A percentile compares a stretch with the other conserved stretches of the same genome.
Conservation (phyloP, 768 basidiomycete genomes). For the Rhizopogon vinicolor region DNA sequence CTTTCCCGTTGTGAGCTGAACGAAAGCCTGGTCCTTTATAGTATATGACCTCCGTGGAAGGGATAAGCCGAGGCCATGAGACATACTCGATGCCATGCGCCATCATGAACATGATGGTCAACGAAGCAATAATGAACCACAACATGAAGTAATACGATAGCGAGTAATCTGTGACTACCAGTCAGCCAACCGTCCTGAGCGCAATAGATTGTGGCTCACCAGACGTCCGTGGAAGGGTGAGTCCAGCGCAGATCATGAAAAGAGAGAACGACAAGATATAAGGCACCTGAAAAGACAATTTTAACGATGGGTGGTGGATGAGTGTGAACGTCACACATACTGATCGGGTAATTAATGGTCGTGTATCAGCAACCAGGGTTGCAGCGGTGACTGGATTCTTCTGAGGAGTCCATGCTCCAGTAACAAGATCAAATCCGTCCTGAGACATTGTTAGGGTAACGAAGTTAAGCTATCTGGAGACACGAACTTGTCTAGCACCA, state of each 20-base stretch:
- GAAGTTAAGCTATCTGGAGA: background rate
- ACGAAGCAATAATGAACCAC: slow-evolving; percentile 63
- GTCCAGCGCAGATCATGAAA: slow-evolving; percentile 84
- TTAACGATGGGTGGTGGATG: slow-evolving; percentile 3
- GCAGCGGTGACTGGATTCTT: slow-evolving; percentile 65
- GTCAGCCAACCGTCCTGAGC: background rate
- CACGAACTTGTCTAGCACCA: slow-evolving; percentile 76
- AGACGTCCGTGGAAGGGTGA: slow-evolving; percentile 83
- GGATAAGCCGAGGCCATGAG: slow-evolving; percentile 86
- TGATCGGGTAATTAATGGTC: slow-evolving; percentile 80
- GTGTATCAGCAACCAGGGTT: slow-evolving; percentile 69
- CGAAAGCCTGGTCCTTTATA: slow-evolving; percentile 89
- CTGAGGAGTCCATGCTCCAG: slow-evolving; percentile 86
- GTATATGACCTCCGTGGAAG: slow-evolving; percentile 72
- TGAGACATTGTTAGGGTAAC: slow-evolving; percentile 25
- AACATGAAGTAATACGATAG: slow-evolving; percentile 80
- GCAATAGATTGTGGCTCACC: slow-evolving; percentile 44
- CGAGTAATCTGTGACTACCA: slow-evolving; percentile 61
- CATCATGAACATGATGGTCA: slow-evolving; percentile 69
- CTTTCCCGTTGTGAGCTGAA: slow-evolving; percentile 72
- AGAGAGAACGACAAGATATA: slow-evolving; percentile 74
- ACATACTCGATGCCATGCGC: slow-evolving; percentile 93
- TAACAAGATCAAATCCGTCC: slow-evolving; percentile 94
- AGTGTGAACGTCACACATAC: slow-evolving; percentile 41
- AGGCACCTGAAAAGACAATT: slow-evolving; percentile 58